Conservation (phyloP, 108 stramenopile genomes). For the Cyclotella baltica region DNA sequence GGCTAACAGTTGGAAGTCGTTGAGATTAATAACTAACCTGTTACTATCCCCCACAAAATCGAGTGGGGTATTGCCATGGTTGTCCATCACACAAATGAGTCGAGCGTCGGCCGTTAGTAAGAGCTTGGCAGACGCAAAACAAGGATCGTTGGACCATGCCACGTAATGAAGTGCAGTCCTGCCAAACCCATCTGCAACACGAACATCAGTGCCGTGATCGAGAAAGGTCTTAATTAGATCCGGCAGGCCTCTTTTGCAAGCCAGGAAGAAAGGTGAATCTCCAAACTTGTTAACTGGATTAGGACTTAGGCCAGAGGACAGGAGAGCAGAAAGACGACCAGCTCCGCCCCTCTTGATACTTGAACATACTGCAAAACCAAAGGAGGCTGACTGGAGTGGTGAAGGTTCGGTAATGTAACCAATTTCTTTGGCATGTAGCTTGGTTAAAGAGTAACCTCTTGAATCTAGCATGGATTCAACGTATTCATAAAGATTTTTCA, state of each 20-base stretch:
- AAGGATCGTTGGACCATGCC: conserved; percentile 48
- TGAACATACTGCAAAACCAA: conserved; percentile 45
- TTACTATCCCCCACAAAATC: conserved; percentile 39
- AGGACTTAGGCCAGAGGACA: conserved; percentile 45
- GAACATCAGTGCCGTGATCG: conserved; percentile 47
- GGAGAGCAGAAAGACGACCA: conserved; percentile 35
- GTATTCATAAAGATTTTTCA: conserved; percentile 31
- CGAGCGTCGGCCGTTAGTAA: conserved; percentile 30
- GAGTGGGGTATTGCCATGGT: conserved; percentile 46
- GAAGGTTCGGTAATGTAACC: conserved; percentile 32
- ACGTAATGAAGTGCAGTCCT: conserved; percentile 52
- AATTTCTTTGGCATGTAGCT: conserved; percentile 25
- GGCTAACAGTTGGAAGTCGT: neutral
- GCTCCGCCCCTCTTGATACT: conserved; percentile 41
- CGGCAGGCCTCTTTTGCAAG: conserved; percentile 42
- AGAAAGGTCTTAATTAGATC: conserved; percentile 43
- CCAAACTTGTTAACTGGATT: conserved; percentile 54
- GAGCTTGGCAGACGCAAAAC: conserved; percentile 26
- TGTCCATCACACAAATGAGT: conserved; percentile 44
- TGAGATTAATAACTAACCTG: conserved; percentile 10
- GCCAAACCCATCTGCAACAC: conserved; percentile 49
- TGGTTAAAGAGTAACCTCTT: conserved; percentile 33
- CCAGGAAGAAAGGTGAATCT: conserved; percentile 53
- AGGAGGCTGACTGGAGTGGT: conserved; percentile 52
- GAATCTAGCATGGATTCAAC: conserved; percentile 31